Evolutionary conservation across 169 alveolate species (phyloP).

Genomic region (Plasmodium sp.): DNA sequence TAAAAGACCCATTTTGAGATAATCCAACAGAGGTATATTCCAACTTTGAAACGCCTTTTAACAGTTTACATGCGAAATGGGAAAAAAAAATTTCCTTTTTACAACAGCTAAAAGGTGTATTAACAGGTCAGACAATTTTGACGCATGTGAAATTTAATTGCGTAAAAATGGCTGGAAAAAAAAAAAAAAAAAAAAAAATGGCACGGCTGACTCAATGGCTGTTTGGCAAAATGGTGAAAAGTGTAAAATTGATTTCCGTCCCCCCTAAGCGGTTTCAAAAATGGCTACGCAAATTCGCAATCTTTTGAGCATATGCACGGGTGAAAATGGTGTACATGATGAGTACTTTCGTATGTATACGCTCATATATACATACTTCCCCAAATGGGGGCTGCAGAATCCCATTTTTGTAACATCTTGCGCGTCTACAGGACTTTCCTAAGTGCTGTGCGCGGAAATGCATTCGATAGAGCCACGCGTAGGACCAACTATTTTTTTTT

Average conservation of each 20-base stretch:
- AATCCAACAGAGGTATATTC: neutral
- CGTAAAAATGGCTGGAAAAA: neutral
- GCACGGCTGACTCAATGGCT: neutral
- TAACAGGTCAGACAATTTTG: slow-evolving; percentile 6
- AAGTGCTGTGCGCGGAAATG: neutral
- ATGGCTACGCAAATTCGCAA: neutral
- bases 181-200: slow-evolving; percentile 7
- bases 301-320: neutral
- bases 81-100: neutral
- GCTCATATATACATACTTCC: neutral
- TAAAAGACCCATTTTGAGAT: neutral
- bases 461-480: neutral
- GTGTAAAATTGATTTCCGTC: neutral
- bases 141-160: neutral
- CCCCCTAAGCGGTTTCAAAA: neutral
- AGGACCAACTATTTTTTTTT: neutral
- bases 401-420: neutral
- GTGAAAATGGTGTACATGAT: neutral
- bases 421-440: neutral
- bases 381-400: neutral
- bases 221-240: neutral
- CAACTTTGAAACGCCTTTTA: neutral
- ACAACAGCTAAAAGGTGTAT: slow-evolving; percentile 20
- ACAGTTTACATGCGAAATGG: neutral
- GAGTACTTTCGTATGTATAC: neutral